phyloP scores from a whole-genome alignment of 1,139 yeast genomes.

The Nakaseomyces uthaithaninus region DNA sequence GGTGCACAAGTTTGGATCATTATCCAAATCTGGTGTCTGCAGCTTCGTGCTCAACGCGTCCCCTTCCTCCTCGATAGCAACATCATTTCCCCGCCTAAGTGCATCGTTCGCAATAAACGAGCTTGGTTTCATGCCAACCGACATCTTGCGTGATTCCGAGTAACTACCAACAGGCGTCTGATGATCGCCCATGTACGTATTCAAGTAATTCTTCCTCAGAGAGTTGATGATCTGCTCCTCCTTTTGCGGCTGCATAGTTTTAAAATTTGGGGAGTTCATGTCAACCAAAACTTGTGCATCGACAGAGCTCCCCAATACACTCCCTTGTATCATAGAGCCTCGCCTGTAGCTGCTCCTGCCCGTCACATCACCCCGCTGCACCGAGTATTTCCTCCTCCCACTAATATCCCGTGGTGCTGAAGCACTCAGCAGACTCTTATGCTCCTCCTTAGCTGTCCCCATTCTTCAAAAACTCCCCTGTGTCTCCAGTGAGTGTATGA shows the following conservation, averaged over 20 bases:
- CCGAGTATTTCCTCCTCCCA: conserved; percentile 9
- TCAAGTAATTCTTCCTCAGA: conserved; percentile 24
- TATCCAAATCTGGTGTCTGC: conserved; percentile 8
- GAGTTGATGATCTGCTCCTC: conserved; percentile 26
- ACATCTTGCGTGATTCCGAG: neutral
- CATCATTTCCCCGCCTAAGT: neutral
- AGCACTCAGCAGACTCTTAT: neutral
- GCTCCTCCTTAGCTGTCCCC: conserved; percentile 2
- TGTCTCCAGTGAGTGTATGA: too few relatives aligned
- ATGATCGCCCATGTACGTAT: conserved; percentile 10
- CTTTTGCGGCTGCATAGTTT: conserved; percentile 18
- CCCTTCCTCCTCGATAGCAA: conserved; percentile 3
- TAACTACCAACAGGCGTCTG: neutral
- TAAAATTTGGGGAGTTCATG: conserved; percentile 31
- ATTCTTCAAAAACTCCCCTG: neutral
- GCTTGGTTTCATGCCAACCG: conserved; percentile 4
- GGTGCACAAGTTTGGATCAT: conserved; percentile 9
- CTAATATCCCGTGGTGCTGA: conserved; percentile 2
- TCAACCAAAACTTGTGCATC: conserved; percentile 27
- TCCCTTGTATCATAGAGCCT: conserved; percentile 1
- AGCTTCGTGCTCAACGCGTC: neutral
- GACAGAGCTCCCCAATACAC: conserved; percentile 5
- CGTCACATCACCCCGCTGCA: too few relatives aligned
- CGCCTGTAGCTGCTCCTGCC: conserved; percentile 8
- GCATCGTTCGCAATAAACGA: neutral